Conservation (phyloP, 169 alveolate genomes). For the Neospora caninum region DNA sequence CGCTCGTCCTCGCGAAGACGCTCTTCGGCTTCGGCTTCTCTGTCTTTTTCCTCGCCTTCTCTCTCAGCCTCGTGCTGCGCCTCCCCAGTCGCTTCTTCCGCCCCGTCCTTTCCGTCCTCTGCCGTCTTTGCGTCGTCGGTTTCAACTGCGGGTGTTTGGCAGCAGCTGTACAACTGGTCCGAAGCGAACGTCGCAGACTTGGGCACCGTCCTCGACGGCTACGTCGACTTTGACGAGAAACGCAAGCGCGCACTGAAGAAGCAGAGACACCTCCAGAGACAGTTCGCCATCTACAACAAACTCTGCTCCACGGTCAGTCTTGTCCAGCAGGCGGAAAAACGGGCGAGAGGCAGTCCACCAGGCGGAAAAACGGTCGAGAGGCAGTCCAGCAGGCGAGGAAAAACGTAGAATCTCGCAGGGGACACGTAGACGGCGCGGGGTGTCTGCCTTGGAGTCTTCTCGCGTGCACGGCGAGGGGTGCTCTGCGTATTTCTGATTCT, state of each 20-base stretch:
- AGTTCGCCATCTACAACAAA: conserved; percentile 31
- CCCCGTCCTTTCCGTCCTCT: neutral
- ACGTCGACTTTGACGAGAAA: conserved; percentile 7
- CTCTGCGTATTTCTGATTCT: neutral
- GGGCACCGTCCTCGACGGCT: neutral
- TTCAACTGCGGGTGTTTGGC: neutral
- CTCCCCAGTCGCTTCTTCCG: neutral
- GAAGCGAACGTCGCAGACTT: neutral
- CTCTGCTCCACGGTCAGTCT: conserved; percentile 15
- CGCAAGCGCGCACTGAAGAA: neutral
- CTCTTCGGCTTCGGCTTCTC: too few relatives aligned
- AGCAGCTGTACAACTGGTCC: neutral
- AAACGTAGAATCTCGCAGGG: too few relatives aligned
- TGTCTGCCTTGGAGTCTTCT: too few relatives aligned
- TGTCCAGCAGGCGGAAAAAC: neutral
- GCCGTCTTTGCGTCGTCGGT: neutral
- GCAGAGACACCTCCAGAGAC: conserved; percentile 30
- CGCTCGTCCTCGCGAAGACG: too few relatives aligned
- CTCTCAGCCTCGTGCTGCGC: too few relatives aligned
- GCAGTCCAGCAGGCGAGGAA: neutral
- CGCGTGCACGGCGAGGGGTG: too few relatives aligned
- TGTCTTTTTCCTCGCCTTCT: too few relatives aligned
- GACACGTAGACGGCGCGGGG: too few relatives aligned
- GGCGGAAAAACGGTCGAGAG: neutral
- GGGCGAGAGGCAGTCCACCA: neutral